A percentile compares a stretch with the other conserved stretches of the same genome.
These are phyloP conservation scores for Phyllosticta capitalensis DNA, from an alignment of 2,329 filamentous ascomycete genomes.

Conservation along the genomic window DNA sequence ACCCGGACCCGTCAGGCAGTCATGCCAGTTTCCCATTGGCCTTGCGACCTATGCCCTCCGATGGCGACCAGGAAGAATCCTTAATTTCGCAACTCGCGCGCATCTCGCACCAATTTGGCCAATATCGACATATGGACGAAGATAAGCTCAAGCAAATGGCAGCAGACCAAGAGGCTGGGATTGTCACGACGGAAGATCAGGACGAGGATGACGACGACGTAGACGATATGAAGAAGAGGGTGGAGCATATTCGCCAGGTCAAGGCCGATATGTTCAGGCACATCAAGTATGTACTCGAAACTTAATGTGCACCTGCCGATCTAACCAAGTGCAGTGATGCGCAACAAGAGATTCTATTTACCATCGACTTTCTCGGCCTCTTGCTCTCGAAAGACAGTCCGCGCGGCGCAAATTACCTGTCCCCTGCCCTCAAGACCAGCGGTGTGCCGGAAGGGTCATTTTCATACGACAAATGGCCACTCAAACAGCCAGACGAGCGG, in stretches of 20 bases:
- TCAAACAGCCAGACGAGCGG: conserved; percentile 24
- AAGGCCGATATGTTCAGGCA: conserved; percentile 33
- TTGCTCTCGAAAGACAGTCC: conserved; percentile 75
- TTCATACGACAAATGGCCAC: conserved; percentile 51
- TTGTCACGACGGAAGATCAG: conserved; percentile 34
- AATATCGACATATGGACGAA: conserved; percentile 73
- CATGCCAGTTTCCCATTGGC: conserved; percentile 38
- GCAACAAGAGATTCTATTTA: conserved; percentile 55
- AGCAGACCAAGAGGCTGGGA: conserved; percentile 32
- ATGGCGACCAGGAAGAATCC: conserved; percentile 42
- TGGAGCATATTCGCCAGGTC: conserved; percentile 31
- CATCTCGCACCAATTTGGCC: conserved; percentile 68
- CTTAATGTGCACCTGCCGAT: not conserved
- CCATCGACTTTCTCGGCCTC: conserved; percentile 75
- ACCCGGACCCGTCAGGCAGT: conserved; percentile 17
- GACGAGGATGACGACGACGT: conserved; percentile 36
- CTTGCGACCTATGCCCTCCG: conserved; percentile 53
- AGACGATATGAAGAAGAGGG: conserved; percentile 26
- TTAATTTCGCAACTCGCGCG: conserved; percentile 69
- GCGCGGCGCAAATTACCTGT: conserved; percentile 62
- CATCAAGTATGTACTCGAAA: conserved; percentile 24
- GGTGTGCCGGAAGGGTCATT: conserved; percentile 63
- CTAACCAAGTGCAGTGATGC: conserved; percentile 25
- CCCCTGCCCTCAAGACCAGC: conserved; percentile 57
- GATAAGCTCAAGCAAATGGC: conserved; percentile 62